Conservation (phyloP, 164 flowering plant genomes). For the Annona cherimola region DNA sequence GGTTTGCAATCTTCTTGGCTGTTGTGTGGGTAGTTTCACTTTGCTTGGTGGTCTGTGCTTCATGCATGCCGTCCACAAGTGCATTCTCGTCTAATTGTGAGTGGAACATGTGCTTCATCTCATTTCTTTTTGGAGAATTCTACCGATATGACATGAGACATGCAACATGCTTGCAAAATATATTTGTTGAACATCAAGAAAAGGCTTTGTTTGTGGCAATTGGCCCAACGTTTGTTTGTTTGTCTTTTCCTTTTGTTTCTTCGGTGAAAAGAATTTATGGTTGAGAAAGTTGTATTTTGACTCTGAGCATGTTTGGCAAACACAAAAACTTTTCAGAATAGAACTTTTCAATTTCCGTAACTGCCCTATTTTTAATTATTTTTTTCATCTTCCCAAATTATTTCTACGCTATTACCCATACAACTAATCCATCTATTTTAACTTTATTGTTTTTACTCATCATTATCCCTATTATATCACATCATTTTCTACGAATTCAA, state of each 20-base stretch:
- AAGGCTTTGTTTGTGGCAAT: too few species aligned
- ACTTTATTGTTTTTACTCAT: too few species aligned
- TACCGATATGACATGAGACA: background rate
- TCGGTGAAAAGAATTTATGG: background rate
- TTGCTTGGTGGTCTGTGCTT: slow-evolving; percentile 38
- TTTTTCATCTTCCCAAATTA: too few species aligned
- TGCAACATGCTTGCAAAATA: background rate
- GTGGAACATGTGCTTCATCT: slow-evolving; percentile 1
- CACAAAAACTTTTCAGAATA: too few species aligned
- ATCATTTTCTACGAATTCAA: too few species aligned
- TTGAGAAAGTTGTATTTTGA: background rate
- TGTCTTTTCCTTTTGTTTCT: background rate
- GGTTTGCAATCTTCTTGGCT: slow-evolving; percentile 23
- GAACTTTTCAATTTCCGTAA: too few species aligned
- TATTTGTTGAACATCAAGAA: background rate
- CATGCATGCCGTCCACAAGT: slow-evolving; percentile 17
- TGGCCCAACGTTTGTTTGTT: background rate
- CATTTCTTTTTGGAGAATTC: background rate
- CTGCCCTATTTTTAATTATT: too few species aligned
- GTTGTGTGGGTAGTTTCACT: slow-evolving; percentile 56
- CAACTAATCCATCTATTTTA: too few species aligned
- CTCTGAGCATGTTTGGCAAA: too few species aligned
- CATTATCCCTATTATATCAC: too few species aligned
- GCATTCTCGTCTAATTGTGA: slow-evolving; percentile 31
- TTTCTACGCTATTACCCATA: too few species aligned